phyloP scores from a whole-genome alignment of 768 basidiomycete genomes.

The Rubroboletus satanas region DNA sequence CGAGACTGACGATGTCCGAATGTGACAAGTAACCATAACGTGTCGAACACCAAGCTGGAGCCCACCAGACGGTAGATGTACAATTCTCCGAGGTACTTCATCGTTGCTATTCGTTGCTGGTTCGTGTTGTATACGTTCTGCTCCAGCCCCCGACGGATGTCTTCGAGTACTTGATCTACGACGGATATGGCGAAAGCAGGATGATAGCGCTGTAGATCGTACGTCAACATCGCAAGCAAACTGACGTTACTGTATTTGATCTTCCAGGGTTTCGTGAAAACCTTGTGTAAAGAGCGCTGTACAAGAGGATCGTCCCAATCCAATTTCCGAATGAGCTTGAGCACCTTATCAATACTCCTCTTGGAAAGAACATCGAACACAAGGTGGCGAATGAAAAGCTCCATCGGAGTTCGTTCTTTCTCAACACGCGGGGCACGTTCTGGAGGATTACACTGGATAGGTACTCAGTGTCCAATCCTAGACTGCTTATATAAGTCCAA shows the following conservation, averaged over 20 bases:
- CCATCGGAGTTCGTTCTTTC: slow-evolving; percentile 81
- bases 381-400: slow-evolving; percentile 94
- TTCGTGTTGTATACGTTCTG: slow-evolving; percentile 94
- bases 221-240: slow-evolving; percentile 89
- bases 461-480: slow-evolving; percentile 10
- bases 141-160: slow-evolving; percentile 86
- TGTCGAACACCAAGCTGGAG: slow-evolving; percentile 88
- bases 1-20: slow-evolving; percentile 86
- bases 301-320: slow-evolving; percentile 84
- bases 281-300: slow-evolving; percentile 67
- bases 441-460: slow-evolving; percentile 86
- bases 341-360: slow-evolving; percentile 92
- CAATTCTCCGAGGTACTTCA: slow-evolving; percentile 95
- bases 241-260: slow-evolving; percentile 88
- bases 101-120: slow-evolving; percentile 84
- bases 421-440: slow-evolving; percentile 84
- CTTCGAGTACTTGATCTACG: slow-evolving; percentile 93
- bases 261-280: slow-evolving; percentile 99
- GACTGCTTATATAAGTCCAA: background rate
- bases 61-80: slow-evolving; percentile 94
- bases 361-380: slow-evolving; percentile 90
- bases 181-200: slow-evolving; percentile 84
- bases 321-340: slow-evolving; percentile 88
- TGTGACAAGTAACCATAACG: slow-evolving; percentile 88
- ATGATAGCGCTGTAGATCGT: slow-evolving; percentile 91